Base-by-base conservation (phyloP, 768 basidiomycete genomes). In the Tylopilus felleus region DNA sequence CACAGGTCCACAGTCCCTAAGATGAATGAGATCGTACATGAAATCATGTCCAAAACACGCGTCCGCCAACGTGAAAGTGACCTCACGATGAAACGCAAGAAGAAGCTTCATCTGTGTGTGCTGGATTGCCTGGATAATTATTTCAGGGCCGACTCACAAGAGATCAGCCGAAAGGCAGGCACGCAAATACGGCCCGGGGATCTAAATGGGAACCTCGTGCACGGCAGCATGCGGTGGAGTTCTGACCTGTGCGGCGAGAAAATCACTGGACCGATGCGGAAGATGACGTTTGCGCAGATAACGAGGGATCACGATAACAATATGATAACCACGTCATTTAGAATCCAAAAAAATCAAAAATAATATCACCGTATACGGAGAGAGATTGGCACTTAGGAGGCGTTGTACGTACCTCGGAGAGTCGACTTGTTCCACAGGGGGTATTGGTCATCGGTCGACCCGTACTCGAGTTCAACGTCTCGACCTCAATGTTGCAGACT, bases 181-280 rank as follows among this genome's bases (percentile, higher is more conserved):
- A 60, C 60, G 25, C 52, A 52, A 33, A 4, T 50, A 35, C 61
- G 60, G 63, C 53, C 63, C 56, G 57, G 49, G 62, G 54, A 49
- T 48, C 55, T 49, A 8, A 55, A 56, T 63, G 41, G 52, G 53
- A 55, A 57, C 49, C 61, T 63, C 62, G 62, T 63, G 61, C 58
- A 47, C 47, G 35, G 40, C 54, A 33, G 45, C 55, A 60, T 54
- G 58, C 48, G 44, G 46, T 61, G 60, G 56, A 47, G 59, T 57
- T 13, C 6, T 41, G 27, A 27, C 36, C 61, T 22, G 55, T 63
- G 55, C 53, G 36, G 29, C 54, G 52, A 63, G 61, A 56, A 60
- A 57, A 60, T 60, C 61, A 50, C 44, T 41, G 50, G 2, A 51
- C 57, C 22, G 47, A 59, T 53, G 49, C 2, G 56, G 50, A 38